These are phyloP conservation scores for Carallia brachiata DNA, from an alignment of 345 rosid species.

Conservation along the genomic window DNA sequence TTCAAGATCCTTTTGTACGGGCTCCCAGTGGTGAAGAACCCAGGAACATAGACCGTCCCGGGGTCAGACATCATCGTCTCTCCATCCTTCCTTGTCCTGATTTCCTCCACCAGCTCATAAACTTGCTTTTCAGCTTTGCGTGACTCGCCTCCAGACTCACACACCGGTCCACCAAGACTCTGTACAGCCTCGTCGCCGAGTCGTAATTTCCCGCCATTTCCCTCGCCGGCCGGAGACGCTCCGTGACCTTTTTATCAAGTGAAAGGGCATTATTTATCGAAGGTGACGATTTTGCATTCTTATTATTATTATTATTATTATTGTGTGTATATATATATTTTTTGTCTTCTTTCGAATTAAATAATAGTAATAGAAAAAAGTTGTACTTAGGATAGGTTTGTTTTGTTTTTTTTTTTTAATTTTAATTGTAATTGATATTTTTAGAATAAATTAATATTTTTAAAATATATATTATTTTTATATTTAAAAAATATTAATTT, in stretches of 20 bases:
- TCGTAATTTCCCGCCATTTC: constrained; percentile 42
- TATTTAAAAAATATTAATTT: no score
- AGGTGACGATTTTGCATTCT: constrained; percentile 15
- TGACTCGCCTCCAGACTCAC: constrained; percentile 59
- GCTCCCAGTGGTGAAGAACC: constrained; percentile 40
- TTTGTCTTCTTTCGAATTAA: no score
- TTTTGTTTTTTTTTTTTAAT: neutral
- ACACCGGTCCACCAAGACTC: constrained; percentile 61
- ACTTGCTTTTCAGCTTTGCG: constrained; percentile 49
- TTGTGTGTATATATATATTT: no score
- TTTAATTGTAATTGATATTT: neutral
- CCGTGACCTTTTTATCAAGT: neutral
- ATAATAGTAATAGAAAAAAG: no score
- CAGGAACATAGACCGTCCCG: constrained; percentile 34
- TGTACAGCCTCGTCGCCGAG: constrained; percentile 30
- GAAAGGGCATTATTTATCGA: neutral
- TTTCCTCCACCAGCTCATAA: constrained; percentile 33
- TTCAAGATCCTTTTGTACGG: constrained; percentile 69
- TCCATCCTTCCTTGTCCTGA: constrained; percentile 13
- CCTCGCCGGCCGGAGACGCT: constrained; percentile 24
- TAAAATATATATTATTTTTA: no score
- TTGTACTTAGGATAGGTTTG: no score
- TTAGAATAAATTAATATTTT: no score
- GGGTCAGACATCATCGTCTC: constrained; percentile 27
- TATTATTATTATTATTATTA: neutral